Evolutionary conservation across 176 grass and related monocot species (phyloP).

Genomic region (Pharus latifolius): DNA sequence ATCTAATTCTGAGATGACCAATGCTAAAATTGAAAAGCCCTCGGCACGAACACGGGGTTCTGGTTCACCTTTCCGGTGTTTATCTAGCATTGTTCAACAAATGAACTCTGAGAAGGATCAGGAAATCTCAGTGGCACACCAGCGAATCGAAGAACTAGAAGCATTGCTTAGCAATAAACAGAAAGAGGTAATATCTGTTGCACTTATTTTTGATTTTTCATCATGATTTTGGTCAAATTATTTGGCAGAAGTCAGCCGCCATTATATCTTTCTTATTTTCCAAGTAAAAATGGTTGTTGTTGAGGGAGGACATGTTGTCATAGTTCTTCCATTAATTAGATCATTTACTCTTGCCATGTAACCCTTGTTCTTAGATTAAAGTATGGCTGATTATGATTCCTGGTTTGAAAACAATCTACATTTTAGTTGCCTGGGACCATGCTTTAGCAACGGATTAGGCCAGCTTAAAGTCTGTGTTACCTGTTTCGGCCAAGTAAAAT

Average conservation of each 20-base stretch:
- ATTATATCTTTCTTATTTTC: not conserved
- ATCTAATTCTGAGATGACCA: conserved; percentile 26
- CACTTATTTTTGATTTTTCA: not conserved
- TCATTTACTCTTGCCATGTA: not conserved
- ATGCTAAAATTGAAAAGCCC: conserved; percentile 50
- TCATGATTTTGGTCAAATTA: not conserved
- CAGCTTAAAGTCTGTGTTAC: no score
- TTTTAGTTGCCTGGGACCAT: not conserved
- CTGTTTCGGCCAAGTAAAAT: no score
- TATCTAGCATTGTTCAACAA: conserved; percentile 74
- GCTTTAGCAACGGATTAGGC: no score
- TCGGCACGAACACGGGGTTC: conserved; percentile 44
- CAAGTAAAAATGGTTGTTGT: not conserved
- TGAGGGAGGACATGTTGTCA: not conserved
- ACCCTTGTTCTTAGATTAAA: not conserved
- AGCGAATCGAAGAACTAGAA: conserved; percentile 80
- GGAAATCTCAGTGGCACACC: conserved; percentile 45
- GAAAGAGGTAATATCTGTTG: conserved; percentile 48
- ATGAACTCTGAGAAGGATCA: conserved; percentile 77
- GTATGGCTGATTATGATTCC: not conserved
- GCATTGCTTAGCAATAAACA: conserved; percentile 55
- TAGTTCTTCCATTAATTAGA: not conserved
- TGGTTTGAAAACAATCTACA: not conserved
- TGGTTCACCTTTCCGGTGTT: conserved; percentile 69
- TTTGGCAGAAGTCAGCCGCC: not conserved